Evolutionary conservation across 805 yeast genomes (phyloP).

Genomic region (Ogataea wickerhamii): DNA sequence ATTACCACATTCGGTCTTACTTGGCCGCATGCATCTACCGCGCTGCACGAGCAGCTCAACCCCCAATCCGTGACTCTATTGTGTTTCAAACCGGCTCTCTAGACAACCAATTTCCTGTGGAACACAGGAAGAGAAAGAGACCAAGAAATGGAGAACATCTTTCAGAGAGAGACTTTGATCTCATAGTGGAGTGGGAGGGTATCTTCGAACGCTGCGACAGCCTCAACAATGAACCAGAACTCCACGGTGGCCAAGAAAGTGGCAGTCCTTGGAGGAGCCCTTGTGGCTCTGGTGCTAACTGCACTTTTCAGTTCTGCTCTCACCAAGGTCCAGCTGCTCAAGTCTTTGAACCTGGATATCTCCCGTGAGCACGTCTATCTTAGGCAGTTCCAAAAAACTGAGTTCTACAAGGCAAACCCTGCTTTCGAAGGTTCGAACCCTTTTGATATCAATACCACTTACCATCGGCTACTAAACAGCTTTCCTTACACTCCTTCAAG

Average conservation of each 20-base stretch:
- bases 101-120: too few species aligned
- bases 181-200: too few species aligned
- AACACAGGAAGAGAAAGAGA: too few species aligned
- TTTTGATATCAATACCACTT: slow-evolving; percentile 16
- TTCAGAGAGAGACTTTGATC: too few species aligned
- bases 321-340: slow-evolving; percentile 4
- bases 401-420: slow-evolving; percentile 36
- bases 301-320: slow-evolving; percentile 8
- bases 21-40: too few species aligned
- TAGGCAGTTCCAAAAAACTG: slow-evolving; percentile 22
- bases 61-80: too few species aligned
- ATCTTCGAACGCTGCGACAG: too few species aligned
- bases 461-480: slow-evolving; percentile 9
- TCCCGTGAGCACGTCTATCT: slow-evolving; percentile 6
- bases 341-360: slow-evolving; percentile 2
- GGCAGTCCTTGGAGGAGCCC: background rate
- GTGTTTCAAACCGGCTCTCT: too few species aligned
- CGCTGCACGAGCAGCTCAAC: too few species aligned
- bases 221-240: slow-evolving; percentile 2
- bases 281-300: slow-evolving; percentile 4
- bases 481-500: slow-evolving; percentile 15
- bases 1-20: too few species aligned
- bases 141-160: too few species aligned
- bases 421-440: slow-evolving; percentile 28
- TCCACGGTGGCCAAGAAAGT: background rate